Evolutionary conservation across 2,329 filamentous ascomycete species (phyloP).

Genomic region (Fusarium multiceps): DNA sequence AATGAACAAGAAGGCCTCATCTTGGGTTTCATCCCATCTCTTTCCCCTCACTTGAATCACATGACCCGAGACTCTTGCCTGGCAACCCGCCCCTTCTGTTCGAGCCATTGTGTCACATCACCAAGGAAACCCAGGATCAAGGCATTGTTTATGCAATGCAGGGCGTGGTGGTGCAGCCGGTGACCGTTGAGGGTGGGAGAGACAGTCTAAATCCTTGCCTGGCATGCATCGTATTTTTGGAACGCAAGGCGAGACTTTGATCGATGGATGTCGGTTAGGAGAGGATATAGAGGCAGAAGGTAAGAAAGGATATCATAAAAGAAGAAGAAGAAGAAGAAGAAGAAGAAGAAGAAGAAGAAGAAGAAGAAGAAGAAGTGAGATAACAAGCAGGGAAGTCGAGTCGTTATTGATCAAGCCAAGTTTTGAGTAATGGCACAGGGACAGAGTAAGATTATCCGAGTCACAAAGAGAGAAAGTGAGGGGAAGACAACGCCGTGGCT

Average conservation of each 20-base stretch:
- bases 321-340: not conserved
- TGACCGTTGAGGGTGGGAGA: constrained; percentile 18
- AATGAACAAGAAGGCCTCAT: constrained; percentile 26
- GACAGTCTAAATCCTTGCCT: constrained; percentile 1
- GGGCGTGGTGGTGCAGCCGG: constrained; percentile 11
- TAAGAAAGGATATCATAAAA: not conserved
- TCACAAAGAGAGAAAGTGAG: constrained; percentile 33
- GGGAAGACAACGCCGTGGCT: constrained; percentile 40
- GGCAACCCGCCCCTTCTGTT: constrained; percentile 38
- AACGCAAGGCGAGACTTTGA: constrained; percentile 19
- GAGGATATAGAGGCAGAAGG: not conserved
- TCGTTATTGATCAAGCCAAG: constrained; percentile 24
- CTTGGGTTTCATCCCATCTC: constrained; percentile 44
- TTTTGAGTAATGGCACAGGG: constrained; percentile 34
- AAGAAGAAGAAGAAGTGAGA: not conserved
- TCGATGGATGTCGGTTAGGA: not conserved
- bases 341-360: no score
- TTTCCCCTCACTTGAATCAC: constrained; percentile 50
- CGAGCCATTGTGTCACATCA: constrained; percentile 44
- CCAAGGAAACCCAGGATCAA: constrained; percentile 38
- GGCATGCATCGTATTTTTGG: constrained; percentile 13
- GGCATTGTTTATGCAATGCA: constrained; percentile 34
- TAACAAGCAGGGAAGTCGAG: not conserved
- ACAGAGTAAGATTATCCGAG: constrained; percentile 34
- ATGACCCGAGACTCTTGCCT: constrained; percentile 44